phyloP scores from a whole-genome alignment of 1,284 basidiomycete species.

The Schizophyllum commune region DNA sequence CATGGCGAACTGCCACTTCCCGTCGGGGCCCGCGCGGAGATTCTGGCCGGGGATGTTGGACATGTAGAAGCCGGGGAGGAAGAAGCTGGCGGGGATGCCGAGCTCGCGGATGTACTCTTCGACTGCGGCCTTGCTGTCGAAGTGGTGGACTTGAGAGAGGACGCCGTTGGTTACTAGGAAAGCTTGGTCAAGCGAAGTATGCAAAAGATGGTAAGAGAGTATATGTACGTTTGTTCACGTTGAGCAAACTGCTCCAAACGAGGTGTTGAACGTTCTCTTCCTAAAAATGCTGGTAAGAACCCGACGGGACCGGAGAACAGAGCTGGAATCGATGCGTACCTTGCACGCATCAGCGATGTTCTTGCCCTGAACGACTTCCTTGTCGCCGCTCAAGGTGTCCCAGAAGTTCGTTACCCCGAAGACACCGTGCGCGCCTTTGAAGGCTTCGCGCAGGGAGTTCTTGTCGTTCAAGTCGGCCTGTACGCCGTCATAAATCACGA shows the following conservation, averaged over 20 bases:
- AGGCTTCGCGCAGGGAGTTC: background rate
- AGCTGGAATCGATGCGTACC: background rate
- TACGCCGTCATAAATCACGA: background rate
- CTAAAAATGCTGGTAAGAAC: background rate
- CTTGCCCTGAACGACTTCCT: background rate
- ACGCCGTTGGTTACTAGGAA: background rate
- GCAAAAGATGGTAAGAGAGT: background rate
- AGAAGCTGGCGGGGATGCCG: conserved; percentile 6
- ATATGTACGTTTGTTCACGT: background rate
- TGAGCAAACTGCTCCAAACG: background rate
- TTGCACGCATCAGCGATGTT: background rate
- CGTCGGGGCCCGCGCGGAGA: background rate
- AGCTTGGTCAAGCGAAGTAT: background rate
- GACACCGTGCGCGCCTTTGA: background rate
- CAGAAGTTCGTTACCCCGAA: background rate
- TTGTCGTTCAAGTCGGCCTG: background rate
- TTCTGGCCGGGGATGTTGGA: conserved; percentile 5
- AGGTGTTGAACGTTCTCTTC: background rate
- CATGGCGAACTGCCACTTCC: background rate
- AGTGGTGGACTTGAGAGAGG: conserved; percentile 1
- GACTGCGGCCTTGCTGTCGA: conserved; percentile 10
- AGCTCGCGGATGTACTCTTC: conserved; percentile 5
- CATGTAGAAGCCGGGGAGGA: conserved; percentile 8
- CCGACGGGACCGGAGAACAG: no score
- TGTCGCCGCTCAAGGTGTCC: background rate